Base-by-base conservation (phyloP, 192 early-diverging fungal species). In the Gaertneriomyces sp. region DNA sequence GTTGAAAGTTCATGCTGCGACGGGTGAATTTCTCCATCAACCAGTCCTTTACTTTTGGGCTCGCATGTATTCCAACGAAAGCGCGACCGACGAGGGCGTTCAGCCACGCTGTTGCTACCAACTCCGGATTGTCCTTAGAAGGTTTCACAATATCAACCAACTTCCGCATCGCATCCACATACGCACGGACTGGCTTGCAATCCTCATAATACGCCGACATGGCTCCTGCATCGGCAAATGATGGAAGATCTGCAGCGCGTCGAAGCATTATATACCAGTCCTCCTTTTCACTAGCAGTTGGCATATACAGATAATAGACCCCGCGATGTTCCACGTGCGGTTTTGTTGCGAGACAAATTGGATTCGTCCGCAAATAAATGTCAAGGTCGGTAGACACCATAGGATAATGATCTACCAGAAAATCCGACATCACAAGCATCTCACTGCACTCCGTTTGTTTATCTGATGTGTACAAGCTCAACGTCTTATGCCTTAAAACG, bases 251-350 rank as follows among this genome's bases (percentile, higher is more conserved):
- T 5, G 87, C 79, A 51, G 87, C 90, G 66, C 88, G 85, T 47
- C 85, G 70, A 20, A 96, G 77, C 8, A 91, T 88, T 75, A 94
- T 87, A 59, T 90, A 91, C 87, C 92, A 93, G 68, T 91, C 90
- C 69, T 96, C 93, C 71, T 96, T 96, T 45, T 93, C 90, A 8
- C 75, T 79, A 17, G 51, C 60, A 7, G 66, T 75, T 8, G 67
- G 64, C 16, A 52, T 47, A 56, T 82, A 82, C n/a, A 79, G 45
- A 53, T 66, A 80, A 5, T 73, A 58, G 12, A 55, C 50, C 7
- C 14, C 19, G 25, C 25, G 25, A 33, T 33, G 0, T 33, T 11
- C 42, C n/a, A 25, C 11, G 38, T 57, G 40, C 20, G n/a, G 39
- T 8, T 66, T 66, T 10, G 69, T 41, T 7, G 38, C 20, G 16